Evolutionary conservation across 306 rosid species (phyloP), one percentile per base, ranked within the genome.

Genomic region (Neltuma alba): DNA sequence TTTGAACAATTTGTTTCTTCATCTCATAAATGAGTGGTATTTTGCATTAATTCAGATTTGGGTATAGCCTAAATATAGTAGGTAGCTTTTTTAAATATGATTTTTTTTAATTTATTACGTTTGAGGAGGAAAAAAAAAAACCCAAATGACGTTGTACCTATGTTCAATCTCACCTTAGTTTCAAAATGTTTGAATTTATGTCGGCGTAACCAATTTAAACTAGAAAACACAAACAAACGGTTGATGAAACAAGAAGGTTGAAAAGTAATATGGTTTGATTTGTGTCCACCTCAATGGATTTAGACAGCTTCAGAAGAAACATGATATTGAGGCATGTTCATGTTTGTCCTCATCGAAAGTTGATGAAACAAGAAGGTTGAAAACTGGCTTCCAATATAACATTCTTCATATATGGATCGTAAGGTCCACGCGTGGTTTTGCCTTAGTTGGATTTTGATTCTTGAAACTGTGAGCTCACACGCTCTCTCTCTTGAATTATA

Each of bases 381-480:
- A 80, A 84, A 85, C 88, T 93, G 92, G 89, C 86, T 52, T 85
- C 90, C 94, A 85, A 82, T 85, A 85, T 85, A 3, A 33, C 79
- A 2, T 33, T 33, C 16, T 62, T 62, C 28, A 48, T 54, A 2
- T 14, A 15, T 44, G 16, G 48, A 44, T 12, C 48, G 2, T 15
- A 48, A 65, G 89, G 93, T 88, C 93, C 93, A 92, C 97, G 76
- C 97, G 94, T 90, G 78, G 64, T 88, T 92, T 88, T 92, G 89
- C n/a, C 89, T 84, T 86, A 83, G 83, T 85, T 87, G 92, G 88
- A 85, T 84, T 45, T 72, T 75, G 6, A 71, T 76, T 81, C 75
- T 82, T 87, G 74, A 52, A 44, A 75, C 76, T 80, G 52, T 86
- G 70, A 60, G 54, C 48, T 72, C 81, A 65, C 84, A 80, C 72